Evolutionary conservation across 2,329 filamentous ascomycete genomes (phyloP), one percentile per base, ranked within the genome.

Genomic region (Apiospora sp.): DNA sequence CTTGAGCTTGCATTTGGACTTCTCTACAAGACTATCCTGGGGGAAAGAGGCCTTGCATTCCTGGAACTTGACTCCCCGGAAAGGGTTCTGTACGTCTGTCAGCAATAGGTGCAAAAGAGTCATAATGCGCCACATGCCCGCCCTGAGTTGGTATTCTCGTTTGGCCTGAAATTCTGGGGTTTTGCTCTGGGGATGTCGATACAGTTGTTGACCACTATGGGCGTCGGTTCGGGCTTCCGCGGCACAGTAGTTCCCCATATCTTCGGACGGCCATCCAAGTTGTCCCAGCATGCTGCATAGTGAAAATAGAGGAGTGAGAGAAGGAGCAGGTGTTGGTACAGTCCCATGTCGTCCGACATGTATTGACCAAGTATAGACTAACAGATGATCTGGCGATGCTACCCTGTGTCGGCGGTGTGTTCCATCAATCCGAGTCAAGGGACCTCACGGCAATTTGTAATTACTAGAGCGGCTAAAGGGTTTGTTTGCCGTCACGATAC

Each of bases 221-320:
- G 16, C 19, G 44, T 27, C 16, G 48, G 48, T 13, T 51, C 5
- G 8, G 3, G 22, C 7, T 13, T 51, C 2, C 1, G 1, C 8
- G 48, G 48, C 8, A 49, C 22, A n/a, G 19, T 49, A 19, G 46
- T 49, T n/a, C 46, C 46, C 19, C 16, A 49, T n/a, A 49, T 19
- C 1, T 5, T 5, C 22, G 24, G 7, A 4, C 3, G 24, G 8
- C n/a, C 22, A 6, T 3, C 5, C 1, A 8, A n/a, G 10, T 1
- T 2, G 0, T 22, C 16, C 48, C 48, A 51, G 22, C 48, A 24
- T 51, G 48, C 7, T 10, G n/a, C 48, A 51, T 3, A 24, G 2
- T 24, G n/a, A 2, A 51, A n/a, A 8, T 24, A 3, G 48, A 51
- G n/a, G n/a, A 51, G 48, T 13, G 12, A 51, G 22, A 24, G n/a